Base-by-base conservation (phyloP, 2,329 filamentous ascomycete genomes). In the Paraphoma sp. region DNA sequence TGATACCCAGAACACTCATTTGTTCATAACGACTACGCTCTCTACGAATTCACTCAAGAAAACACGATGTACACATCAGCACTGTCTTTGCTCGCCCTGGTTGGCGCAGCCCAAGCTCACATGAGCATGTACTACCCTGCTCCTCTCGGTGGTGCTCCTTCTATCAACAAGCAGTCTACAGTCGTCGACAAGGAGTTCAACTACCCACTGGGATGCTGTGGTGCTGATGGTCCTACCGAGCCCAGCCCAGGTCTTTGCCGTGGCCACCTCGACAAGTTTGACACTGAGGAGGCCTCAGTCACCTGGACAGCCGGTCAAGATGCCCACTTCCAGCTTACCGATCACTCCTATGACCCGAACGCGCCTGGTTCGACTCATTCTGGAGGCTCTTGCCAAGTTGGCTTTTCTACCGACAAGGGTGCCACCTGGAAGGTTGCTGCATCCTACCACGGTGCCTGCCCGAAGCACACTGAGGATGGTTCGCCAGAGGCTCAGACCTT, bases 401-500 rank as follows among this genome's bases (percentile, higher is more conserved):
- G 80, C 6, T 78, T 81, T 64, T 79, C 75, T 14, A 65, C 69
- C 17, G 80, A 83, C 56, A 67, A 70, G 36, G 80, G 80, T 51
- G 65, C 75, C 51, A 80, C 75, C 1, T 82, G 81, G 72, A 76
- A 76, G 49, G 76, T 81, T 5, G 78, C 76, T 4, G 78, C 75
- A 10, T 78, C 75, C 9, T 82, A 79, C 63, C 77, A 82, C 54
- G 81, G 81, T 23, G 77, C 81, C 63, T 82, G 80, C 62, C 81
- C 81, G 5, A 77, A 79, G 54, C 76, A 79, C 40, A 63, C 64
- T 11, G 56, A 74, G 16, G 69, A 74, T 28, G 76, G 76, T 11
- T 76, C 73, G 7, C 75, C 78, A 3, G 68, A 70, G 12, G 73
- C 73, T 6, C 81, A 82, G 59, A 72, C 71, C 9, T 83, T 82